A percentile compares a stretch with the other conserved stretches of the same genome.
Conservation (phyloP, 805 yeast species). For the Zygotorulaspora sp. region DNA sequence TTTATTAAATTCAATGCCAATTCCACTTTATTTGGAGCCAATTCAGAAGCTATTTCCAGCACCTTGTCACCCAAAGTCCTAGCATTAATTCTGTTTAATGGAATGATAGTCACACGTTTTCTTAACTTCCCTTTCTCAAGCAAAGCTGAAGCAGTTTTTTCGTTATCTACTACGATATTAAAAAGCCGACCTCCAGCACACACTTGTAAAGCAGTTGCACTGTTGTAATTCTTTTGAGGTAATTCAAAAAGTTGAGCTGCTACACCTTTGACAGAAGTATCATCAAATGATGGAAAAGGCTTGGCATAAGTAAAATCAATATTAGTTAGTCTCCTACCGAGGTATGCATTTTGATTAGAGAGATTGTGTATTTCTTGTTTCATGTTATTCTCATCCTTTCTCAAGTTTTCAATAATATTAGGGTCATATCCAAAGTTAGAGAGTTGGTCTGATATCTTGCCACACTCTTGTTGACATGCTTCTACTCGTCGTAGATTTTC, state of each 20-base stretch:
- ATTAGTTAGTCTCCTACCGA: constrained; percentile 63
- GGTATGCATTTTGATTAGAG: constrained; percentile 45
- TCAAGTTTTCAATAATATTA: constrained; percentile 41
- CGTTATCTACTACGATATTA: constrained; percentile 87
- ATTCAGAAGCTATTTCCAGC: constrained; percentile 61
- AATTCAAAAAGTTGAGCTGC: constrained; percentile 80
- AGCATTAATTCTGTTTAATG: constrained; percentile 78
- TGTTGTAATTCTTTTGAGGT: constrained; percentile 49
- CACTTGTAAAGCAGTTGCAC: constrained; percentile 81
- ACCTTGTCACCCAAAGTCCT: constrained; percentile 48
- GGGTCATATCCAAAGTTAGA: constrained; percentile 56
- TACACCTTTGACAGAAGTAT: constrained; percentile 70
- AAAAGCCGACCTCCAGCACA: constrained; percentile 91
- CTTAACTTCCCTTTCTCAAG: constrained; percentile 73
- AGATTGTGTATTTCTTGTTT: constrained; percentile 43
- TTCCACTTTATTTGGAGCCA: constrained; percentile 82
- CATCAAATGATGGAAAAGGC: constrained; percentile 59
- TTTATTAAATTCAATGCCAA: constrained; percentile 80
- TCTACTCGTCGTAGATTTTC: constrained; percentile 40
- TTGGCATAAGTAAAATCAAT: constrained; percentile 68
- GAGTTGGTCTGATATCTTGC: constrained; percentile 41
- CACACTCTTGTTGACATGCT: constrained; percentile 34
- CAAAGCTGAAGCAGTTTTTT: constrained; percentile 75
- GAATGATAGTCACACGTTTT: constrained; percentile 85
- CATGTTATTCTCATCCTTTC: constrained; percentile 42